Conservation (phyloP, 805 yeast genomes). For the Lipomyces japonicus region DNA sequence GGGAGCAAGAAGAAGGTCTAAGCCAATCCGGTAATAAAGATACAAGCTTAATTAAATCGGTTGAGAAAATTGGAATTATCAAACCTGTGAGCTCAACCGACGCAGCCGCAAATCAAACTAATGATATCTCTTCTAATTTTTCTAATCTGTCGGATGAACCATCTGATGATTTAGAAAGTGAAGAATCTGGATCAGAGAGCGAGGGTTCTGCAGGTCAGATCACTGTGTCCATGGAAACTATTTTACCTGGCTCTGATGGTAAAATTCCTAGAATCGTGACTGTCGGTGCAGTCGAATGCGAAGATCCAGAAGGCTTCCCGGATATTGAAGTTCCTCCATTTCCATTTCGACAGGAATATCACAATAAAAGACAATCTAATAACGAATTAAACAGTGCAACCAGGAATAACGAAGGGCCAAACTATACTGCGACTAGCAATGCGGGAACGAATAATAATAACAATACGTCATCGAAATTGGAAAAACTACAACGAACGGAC, state of each 20-base stretch:
- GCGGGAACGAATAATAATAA: too few species aligned
- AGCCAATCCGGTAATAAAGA: neutral
- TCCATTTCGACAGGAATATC: conserved; percentile 18
- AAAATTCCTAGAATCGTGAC: neutral
- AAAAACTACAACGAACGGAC: neutral
- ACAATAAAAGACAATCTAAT: neutral
- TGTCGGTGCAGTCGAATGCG: conserved; percentile 12
- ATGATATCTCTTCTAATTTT: too few species aligned
- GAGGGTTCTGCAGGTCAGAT: too few species aligned
- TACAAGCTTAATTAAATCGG: neutral
- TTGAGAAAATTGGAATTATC: neutral
- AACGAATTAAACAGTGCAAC: too few species aligned
- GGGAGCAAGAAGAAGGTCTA: neutral
- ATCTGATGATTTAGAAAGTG: too few species aligned
- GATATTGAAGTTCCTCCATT: conserved; percentile 18
- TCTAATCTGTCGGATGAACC: too few species aligned
- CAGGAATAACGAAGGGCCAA: too few species aligned
- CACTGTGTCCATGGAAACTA: neutral
- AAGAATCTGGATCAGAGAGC: too few species aligned
- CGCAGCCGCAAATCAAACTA: too few species aligned
- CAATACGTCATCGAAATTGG: too few species aligned
- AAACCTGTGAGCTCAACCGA: neutral
- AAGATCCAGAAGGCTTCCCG: conserved; percentile 1
- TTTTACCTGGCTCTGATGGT: neutral
- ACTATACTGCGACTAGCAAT: too few species aligned